Evolutionary conservation across 768 basidiomycete species (phyloP), one percentile per base, ranked within the genome.

Genomic region (Mycena leptocephala): DNA sequence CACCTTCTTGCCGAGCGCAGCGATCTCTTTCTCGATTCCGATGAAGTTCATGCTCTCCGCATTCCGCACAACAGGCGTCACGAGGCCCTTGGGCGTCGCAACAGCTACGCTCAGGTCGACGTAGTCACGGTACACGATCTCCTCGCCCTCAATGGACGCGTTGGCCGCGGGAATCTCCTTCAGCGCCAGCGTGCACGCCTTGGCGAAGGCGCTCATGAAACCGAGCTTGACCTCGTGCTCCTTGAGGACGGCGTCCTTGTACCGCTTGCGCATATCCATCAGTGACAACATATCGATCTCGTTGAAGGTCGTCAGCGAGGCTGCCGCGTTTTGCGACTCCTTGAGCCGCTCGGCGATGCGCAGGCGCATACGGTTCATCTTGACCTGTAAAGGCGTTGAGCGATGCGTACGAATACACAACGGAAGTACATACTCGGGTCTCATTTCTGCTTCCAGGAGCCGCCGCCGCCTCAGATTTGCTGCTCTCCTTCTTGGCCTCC

Each of bases 201-300:
- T 94, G 53, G 97, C 95, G 82, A 99, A 99, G 58, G 97, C 97
- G 78, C 94, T 95, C 98, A 99, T 99, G 92, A 95, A 99, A 20
- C 98, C 98, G 76, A 99, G 92, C 86, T 99, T 99, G 84, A 99
- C 94, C 64, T 97, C 97, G 79, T 97, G 95, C 82, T 93, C 92
- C 85, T 99, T 98, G 55, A 97, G 88, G 46, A 99, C 88, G 55
- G 91, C 88, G 77, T 98, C 97, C 89, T 99, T 99, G 92, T 97
- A 97, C 83, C 94, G 92, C 83, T 94, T 92, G 81, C 98, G 95
- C 93, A 99, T 93, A 51, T 94, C 93, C 88, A 98, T 95, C 70
- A 99, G 88, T 53, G 95, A 94, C 51, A 96, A 97, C 98, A 99
- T 99, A 89, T 99, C 98, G 83, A 99, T 96, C 87, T 99, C 98